A percentile compares a stretch with the other conserved stretches of the same genome.
Conservation (phyloP, 139 green algal species). For the Micractinium conductrix region DNA sequence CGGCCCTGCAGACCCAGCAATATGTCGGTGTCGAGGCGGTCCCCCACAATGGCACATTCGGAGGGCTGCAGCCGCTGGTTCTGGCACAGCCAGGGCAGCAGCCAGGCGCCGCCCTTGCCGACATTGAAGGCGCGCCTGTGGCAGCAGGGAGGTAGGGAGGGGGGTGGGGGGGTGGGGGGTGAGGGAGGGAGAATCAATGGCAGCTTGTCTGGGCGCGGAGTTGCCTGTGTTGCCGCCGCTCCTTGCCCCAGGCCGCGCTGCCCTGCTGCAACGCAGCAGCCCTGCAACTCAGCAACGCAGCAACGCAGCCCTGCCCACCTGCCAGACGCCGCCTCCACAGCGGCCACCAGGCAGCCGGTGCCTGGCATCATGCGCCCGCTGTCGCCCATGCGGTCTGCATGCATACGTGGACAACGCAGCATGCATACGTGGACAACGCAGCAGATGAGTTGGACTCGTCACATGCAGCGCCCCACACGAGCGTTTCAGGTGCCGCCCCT, state of each 20-base stretch:
- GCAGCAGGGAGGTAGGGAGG: not conserved
- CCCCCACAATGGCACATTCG: constrained; percentile 65
- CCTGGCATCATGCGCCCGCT: constrained; percentile 72
- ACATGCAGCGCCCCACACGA: no score
- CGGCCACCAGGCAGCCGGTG: constrained; percentile 61
- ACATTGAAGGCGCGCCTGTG: constrained; percentile 59
- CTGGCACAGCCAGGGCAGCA: constrained; percentile 68
- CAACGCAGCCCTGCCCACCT: not conserved
- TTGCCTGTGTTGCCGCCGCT: not conserved
- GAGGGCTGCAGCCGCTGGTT: constrained; percentile 46
- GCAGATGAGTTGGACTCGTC: not conserved
- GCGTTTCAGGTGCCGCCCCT: no score
- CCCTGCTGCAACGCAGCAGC: not conserved
- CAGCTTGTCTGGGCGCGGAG: no score
- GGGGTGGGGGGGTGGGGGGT: no score
- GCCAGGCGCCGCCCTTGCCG: constrained; percentile 73
- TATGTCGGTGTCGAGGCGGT: constrained; percentile 78
- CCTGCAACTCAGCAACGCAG: not conserved
- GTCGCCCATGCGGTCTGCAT: no score
- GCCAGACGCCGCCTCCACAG: constrained; percentile 51
- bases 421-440: not conserved
- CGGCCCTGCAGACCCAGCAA: constrained; percentile 58
- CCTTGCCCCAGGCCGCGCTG: not conserved
- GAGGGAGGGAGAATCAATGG: not conserved
- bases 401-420: no score